Conservation (phyloP, 257 asterid genomes). For the Jacaranda copaia region DNA sequence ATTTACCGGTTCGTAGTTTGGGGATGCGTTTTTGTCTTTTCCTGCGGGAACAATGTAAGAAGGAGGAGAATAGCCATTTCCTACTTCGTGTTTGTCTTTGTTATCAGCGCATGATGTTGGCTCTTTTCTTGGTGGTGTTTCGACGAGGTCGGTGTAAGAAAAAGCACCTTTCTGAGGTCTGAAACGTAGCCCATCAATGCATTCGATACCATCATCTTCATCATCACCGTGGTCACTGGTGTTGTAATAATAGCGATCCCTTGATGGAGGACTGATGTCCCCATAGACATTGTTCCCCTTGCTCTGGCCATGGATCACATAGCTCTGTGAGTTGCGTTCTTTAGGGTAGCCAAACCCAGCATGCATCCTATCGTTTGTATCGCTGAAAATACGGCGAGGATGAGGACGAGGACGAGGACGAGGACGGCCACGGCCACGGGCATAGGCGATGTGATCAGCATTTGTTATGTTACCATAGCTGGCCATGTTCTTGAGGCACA, state of each 20-base stretch:
- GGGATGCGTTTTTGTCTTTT: constrained; percentile 7
- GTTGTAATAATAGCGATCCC: too few relatives aligned
- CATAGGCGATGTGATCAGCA: too few relatives aligned
- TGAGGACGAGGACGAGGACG: too few relatives aligned
- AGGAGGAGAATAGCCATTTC: neutral
- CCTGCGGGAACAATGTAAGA: neutral
- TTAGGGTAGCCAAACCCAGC: constrained; percentile 32
- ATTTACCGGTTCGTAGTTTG: neutral
- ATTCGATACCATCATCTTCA: constrained; percentile 30
- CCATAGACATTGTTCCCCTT: too few relatives aligned
- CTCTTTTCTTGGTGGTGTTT: neutral
- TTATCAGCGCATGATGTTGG: neutral
- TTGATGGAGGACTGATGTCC: too few relatives aligned
- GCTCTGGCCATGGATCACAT: neutral
- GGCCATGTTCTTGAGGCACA: constrained; percentile 5
- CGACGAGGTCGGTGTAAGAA: neutral
- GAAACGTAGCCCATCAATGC: constrained; percentile 28
- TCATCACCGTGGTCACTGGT: neutral
- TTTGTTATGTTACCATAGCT: too few relatives aligned
- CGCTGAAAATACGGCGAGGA: too few relatives aligned
- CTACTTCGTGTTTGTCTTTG: neutral
- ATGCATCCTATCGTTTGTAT: too few relatives aligned
- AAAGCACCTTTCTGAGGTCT: neutral
- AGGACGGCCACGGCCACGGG: too few relatives aligned
- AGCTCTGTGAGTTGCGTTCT: constrained; percentile 12